Percentiles rank a stretch among this genome's conserved stretches.
These are phyloP conservation scores for Thielaviopsis punctulata DNA, from an alignment of 2,329 filamentous ascomycete species.

Conservation along the genomic window DNA sequence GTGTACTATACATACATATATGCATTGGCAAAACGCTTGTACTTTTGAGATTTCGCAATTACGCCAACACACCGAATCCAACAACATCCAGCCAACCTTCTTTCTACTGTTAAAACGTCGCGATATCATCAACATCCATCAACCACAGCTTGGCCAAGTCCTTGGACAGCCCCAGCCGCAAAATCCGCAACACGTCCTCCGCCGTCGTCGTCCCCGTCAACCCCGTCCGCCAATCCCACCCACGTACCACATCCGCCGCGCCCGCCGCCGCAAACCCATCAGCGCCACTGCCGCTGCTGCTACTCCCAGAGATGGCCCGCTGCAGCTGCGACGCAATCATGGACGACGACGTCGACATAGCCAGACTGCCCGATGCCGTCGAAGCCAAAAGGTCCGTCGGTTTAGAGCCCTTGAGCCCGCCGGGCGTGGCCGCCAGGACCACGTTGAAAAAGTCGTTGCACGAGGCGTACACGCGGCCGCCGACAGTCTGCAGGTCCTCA, in stretches of 20 bases:
- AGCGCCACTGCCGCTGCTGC: constrained; percentile 26
- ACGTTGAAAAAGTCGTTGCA: constrained; percentile 66
- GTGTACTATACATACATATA: too few species aligned
- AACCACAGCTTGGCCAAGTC: constrained; percentile 58
- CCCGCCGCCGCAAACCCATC: constrained; percentile 13
- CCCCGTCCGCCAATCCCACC: constrained; percentile 68
- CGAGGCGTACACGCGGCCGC: constrained; percentile 51
- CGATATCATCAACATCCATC: constrained; percentile 42
- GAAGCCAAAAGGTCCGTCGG: constrained; percentile 53
- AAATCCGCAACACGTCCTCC: constrained; percentile 50
- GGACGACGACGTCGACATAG: constrained; percentile 45
- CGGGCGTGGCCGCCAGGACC: constrained; percentile 48
- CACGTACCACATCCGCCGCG: constrained; percentile 26
- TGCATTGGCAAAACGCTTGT: too few species aligned
- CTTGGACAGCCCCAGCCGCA: constrained; percentile 57
- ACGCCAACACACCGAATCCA: neutral
- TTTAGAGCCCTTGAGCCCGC: constrained; percentile 42
- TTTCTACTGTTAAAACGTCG: constrained; percentile 20
- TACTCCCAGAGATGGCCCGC: constrained; percentile 39
- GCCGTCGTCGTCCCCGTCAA: constrained; percentile 49
- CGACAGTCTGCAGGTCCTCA: constrained; percentile 63
- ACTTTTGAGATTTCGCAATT: neutral
- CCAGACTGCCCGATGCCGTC: constrained; percentile 39
- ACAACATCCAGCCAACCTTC: neutral
- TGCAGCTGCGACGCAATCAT: constrained; percentile 48